Conservation (phyloP, 139 green algal genomes). For the Mychonastes homosphaera region DNA sequence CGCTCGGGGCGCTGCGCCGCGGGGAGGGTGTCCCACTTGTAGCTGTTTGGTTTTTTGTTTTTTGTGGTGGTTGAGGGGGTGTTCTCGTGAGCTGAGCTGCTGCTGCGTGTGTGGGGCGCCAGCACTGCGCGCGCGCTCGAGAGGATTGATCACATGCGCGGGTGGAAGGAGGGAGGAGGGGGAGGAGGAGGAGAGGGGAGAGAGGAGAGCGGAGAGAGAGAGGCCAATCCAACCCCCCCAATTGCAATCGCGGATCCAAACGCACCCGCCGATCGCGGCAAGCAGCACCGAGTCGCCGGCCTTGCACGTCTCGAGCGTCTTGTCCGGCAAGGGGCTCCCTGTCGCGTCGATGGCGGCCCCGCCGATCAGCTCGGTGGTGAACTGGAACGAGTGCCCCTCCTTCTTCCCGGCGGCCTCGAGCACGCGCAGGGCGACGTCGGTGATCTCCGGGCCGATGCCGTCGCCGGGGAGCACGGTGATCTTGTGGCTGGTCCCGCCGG, state of each 20-base stretch:
- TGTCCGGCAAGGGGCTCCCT: slow-evolving; percentile 71
- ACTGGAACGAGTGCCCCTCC: slow-evolving; percentile 69
- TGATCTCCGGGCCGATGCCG: slow-evolving; percentile 97
- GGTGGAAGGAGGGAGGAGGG: not conserved
- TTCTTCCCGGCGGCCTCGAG: slow-evolving; percentile 56
- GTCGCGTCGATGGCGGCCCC: slow-evolving; percentile 90
- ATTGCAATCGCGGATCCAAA: not conserved
- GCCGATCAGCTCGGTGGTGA: slow-evolving; percentile 75
- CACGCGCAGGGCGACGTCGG: slow-evolving; percentile 60
- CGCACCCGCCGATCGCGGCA: slow-evolving; percentile 77
- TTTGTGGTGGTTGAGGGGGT: not conserved
- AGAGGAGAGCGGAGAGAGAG: too few species aligned
- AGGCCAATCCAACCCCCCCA: too few species aligned
- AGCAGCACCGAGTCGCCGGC: slow-evolving; percentile 84
- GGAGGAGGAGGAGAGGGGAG: not conserved
- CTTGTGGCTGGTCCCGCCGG: slow-evolving; percentile 51
- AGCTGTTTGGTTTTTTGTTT: slow-evolving; percentile 43
- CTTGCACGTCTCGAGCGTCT: slow-evolving; percentile 77
- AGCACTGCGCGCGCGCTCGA: too few species aligned
- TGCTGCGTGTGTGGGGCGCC: too few species aligned
- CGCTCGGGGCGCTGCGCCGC: slow-evolving; percentile 74
- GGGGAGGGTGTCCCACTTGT: slow-evolving; percentile 96
- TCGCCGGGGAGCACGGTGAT: slow-evolving; percentile 87
- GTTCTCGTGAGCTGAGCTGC: not conserved
- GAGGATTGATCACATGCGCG: too few species aligned